These are phyloP conservation scores for Metschnikowia kofuensis DNA, from an alignment of 805 yeast genomes.

Conservation along the genomic window DNA sequence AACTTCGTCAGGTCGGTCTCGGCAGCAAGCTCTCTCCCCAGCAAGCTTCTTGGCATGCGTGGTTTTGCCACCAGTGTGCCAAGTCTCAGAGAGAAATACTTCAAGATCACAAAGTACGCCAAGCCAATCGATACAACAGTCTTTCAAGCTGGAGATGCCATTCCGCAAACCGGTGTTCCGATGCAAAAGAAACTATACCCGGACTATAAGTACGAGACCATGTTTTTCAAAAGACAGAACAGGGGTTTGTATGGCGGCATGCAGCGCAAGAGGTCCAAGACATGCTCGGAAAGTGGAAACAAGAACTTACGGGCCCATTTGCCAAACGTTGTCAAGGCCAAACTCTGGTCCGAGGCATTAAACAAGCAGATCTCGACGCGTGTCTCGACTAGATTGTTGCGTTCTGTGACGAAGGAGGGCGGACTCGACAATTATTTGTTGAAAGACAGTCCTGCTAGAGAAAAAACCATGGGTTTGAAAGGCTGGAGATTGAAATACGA, in stretches of 20 bases:
- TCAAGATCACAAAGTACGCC: slow-evolving; percentile 38
- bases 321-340: slow-evolving; percentile 76
- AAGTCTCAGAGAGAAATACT: slow-evolving; percentile 32
- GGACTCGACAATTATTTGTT: slow-evolving; percentile 87
- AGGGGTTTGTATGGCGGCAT: slow-evolving; percentile 90
- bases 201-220: slow-evolving; percentile 61
- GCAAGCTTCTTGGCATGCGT: slow-evolving; percentile 1
- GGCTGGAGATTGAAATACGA: slow-evolving; percentile 90
- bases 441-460: slow-evolving; percentile 84
- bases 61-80: slow-evolving; percentile 8
- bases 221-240: slow-evolving; percentile 77
- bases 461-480: slow-evolving; percentile 85
- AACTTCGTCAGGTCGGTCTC: slow-evolving; percentile 14
- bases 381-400: slow-evolving; percentile 76
- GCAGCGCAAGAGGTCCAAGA: slow-evolving; percentile 71
- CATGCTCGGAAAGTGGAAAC: slow-evolving; percentile 73
- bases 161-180: slow-evolving; percentile 20
- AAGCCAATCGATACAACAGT: slow-evolving; percentile 35
- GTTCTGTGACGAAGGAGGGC: slow-evolving; percentile 89
- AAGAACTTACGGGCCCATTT: slow-evolving; percentile 70
- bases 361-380: slow-evolving; percentile 52
- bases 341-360: slow-evolving; percentile 82
- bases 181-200: slow-evolving; percentile 14
- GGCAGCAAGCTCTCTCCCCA: slow-evolving; percentile 3
- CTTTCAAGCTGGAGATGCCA: slow-evolving; percentile 37